Conservation (phyloP, 192 early-diverging fungal species). For the Coemansia interrupta region DNA sequence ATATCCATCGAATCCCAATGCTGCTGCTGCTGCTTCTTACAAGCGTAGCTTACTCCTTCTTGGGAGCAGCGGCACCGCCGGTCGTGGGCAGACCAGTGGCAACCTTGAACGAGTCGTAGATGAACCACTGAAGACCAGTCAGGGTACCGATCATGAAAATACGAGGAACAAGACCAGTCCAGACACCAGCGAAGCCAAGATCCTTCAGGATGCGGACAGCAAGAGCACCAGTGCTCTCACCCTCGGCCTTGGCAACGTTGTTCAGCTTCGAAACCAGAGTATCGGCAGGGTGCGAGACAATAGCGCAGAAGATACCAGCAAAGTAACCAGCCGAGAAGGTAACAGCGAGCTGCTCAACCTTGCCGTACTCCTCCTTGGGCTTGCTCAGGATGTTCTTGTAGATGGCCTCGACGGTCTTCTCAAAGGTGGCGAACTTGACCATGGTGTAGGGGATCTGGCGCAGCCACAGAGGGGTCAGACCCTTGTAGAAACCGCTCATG, state of each 20-base stretch:
- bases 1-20: neutral
- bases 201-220: constrained; percentile 57
- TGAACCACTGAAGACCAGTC: constrained; percentile 80
- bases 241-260: constrained; percentile 58
- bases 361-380: constrained; percentile 69
- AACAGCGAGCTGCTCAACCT: constrained; percentile 70
- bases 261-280: constrained; percentile 71
- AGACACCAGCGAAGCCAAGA: constrained; percentile 63
- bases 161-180: constrained; percentile 80
- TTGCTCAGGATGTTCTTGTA: constrained; percentile 60
- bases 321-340: constrained; percentile 82
- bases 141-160: constrained; percentile 91
- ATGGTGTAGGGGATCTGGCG: constrained; percentile 85
- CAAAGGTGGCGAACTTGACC: constrained; percentile 83
- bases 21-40: no score
- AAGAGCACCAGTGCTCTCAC: constrained; percentile 54
- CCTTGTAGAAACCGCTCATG: constrained; percentile 66
- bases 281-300: constrained; percentile 89
- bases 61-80: constrained; percentile 53
- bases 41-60: constrained; percentile 41
- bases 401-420: constrained; percentile 68
- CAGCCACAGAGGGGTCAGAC: constrained; percentile 71
- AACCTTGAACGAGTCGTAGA: constrained; percentile 81
- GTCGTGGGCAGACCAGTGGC: constrained; percentile 66
- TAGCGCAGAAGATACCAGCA: constrained; percentile 84